A percentile compares a stretch with the other conserved stretches of the same genome.
phyloP scores from a whole-genome alignment of 768 basidiomycete genomes.

The Russula sp. region DNA sequence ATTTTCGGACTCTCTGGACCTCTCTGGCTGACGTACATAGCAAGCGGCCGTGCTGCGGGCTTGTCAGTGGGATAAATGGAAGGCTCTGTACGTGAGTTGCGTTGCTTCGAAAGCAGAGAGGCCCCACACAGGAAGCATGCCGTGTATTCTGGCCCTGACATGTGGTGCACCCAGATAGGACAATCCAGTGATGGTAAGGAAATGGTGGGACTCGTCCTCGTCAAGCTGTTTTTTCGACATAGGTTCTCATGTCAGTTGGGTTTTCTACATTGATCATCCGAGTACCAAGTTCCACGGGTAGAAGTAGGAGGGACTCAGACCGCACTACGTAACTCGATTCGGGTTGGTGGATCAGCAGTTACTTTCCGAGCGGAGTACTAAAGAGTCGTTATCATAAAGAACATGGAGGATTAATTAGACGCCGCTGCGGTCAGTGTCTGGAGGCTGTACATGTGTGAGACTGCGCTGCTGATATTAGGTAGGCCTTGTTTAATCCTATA shows the following conservation, averaged over 20 bases:
- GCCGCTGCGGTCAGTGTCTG: background rate
- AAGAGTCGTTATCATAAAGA: background rate
- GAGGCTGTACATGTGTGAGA: background rate
- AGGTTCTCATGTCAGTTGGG: background rate
- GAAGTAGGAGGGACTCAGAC: background rate
- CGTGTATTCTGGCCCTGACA: background rate
- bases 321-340: background rate
- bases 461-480: background rate
- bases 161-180: background rate
- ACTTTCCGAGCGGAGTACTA: background rate
- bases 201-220: background rate
- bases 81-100: background rate
- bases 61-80: background rate
- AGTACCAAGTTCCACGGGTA: background rate
- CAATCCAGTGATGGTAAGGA: background rate
- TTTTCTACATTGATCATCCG: background rate
- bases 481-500: background rate
- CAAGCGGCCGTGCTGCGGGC: background rate
- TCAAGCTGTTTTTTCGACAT: background rate
- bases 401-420: background rate
- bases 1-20: background rate
- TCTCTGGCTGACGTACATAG: background rate
- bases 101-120: background rate
- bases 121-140: background rate
- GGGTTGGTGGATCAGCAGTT: background rate